These are phyloP conservation scores for Graphium sp. DNA, from an alignment of 2,329 filamentous ascomycete genomes.

Conservation along the genomic window DNA sequence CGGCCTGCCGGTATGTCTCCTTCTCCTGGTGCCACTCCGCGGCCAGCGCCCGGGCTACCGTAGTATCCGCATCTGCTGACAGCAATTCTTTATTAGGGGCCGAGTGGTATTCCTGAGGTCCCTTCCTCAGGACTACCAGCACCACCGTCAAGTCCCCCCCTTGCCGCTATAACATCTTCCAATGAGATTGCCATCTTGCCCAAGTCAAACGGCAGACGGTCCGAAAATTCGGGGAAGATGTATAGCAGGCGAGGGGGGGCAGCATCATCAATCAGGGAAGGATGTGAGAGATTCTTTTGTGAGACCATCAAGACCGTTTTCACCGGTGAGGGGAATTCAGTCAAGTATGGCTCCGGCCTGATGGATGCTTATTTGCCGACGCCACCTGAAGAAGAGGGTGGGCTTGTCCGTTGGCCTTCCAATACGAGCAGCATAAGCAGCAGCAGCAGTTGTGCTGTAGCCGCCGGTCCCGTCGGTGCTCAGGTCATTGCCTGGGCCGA, in stretches of 20 bases:
- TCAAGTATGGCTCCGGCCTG: conserved; percentile 67
- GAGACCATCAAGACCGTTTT: conserved; percentile 87
- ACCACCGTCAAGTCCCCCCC: conserved; percentile 78
- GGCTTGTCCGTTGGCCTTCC: background rate
- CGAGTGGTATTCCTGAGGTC: conserved; percentile 93
- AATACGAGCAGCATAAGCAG: background rate
- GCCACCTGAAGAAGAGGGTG: conserved; percentile 27
- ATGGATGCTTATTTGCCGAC: conserved; percentile 51
- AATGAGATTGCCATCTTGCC: conserved; percentile 50
- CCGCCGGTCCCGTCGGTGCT: conserved; percentile 8
- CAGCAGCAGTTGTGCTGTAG: background rate
- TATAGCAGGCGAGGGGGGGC: conserved; percentile 64
- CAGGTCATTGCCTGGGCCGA: conserved; percentile 50
- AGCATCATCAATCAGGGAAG: conserved; percentile 91
- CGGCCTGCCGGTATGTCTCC: conserved; percentile 55
- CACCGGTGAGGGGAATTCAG: conserved; percentile 82
- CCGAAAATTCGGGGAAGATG: conserved; percentile 20
- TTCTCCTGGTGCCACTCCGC: too few species aligned
- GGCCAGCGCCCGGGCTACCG: too few species aligned
- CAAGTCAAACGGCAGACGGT: conserved; percentile 27
- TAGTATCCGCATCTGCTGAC: too few species aligned
- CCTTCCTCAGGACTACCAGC: conserved; percentile 69
- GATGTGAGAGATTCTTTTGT: conserved; percentile 99
- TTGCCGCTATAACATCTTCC: conserved; percentile 54
- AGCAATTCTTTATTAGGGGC: conserved; percentile 36